Evolutionary conservation across 1,284 basidiomycete species (phyloP), one percentile per base, ranked within the genome.

Genomic region (Pyrrhoderma noxium): DNA sequence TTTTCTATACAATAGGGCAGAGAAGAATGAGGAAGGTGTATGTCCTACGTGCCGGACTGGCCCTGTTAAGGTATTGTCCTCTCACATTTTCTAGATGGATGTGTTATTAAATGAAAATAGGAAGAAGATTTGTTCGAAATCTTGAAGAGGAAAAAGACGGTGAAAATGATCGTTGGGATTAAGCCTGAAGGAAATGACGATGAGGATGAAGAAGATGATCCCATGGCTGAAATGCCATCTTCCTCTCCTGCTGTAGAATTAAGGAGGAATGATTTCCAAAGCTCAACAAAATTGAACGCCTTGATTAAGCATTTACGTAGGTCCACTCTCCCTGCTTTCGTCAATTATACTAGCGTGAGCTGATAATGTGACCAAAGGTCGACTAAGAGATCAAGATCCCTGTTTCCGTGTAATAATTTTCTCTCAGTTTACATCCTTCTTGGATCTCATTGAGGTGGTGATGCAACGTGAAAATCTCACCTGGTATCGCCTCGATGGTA

Each of bases 401-500:
- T 75, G 72, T 55, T 89, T 91, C 65, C 82, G 90, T 52, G 89
- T 86, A 1, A 82, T 95, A 27, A 85, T 95, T 1, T 94, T 94
- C 65, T 93, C 89, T 1, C 92, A 95, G 60, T 88, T 88, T 56
- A 88, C 85, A 0, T 83, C 79, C 18, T 93, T 92, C 65, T 69
- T 93, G 62, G 89, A 87, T 61, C 71, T 93, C 9, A 91, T 96
- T 54, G 84, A 91, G 60, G 70, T 74, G 1, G 85, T 81, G 0
- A 70, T 97, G 55, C 76, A 85, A 39, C 80, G 88, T 40, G 88
- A 92, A 61, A 71, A 73, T 2, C 77, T 93, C 57, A 70, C 79
- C 27, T 89, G 82, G 67, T 82, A 83, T 58, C 79, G 93, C n/a
- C 89, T 98, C 56, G 95, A 99, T 65, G 95, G 95, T 1, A 80